Conservation (phyloP, 306 rosid species). For the Medicago ruthenica region DNA sequence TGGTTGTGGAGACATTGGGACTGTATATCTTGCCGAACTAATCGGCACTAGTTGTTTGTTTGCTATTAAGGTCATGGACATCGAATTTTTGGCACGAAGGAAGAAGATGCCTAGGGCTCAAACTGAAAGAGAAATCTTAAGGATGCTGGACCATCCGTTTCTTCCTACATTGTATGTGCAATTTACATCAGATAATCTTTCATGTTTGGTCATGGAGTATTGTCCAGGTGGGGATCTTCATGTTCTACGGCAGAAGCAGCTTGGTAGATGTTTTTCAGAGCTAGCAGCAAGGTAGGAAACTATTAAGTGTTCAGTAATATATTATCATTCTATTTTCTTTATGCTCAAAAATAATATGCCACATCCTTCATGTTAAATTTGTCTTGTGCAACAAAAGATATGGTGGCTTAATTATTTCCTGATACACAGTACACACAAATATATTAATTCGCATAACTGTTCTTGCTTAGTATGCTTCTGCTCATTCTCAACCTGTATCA, state of each 20-base stretch:
- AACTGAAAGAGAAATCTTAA: constrained; percentile 92
- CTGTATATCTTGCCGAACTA: constrained; percentile 93
- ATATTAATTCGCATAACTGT: constrained; percentile 7
- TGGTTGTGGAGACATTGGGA: constrained; percentile 98
- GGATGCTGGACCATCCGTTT: constrained; percentile 97
- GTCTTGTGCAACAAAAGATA: constrained; percentile 15
- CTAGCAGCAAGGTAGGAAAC: constrained; percentile 81
- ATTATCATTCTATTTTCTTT: constrained; percentile 21
- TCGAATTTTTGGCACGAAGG: constrained; percentile 85
- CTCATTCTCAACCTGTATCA: constrained; percentile 21
- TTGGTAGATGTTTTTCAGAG: constrained; percentile 75
- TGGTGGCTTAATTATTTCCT: constrained; percentile 22
- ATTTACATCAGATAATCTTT: constrained; percentile 87
- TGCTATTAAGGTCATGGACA: constrained; percentile 99
- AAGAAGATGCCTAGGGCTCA: constrained; percentile 98
- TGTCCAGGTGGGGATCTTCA: constrained; percentile 99
- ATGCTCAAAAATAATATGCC: constrained; percentile 18
- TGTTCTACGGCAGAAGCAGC: constrained; percentile 92
- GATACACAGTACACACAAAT: not conserved
- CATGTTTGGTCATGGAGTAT: constrained; percentile 97
- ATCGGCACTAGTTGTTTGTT: constrained; percentile 79
- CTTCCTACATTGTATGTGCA: constrained; percentile 93
- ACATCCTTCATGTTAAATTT: constrained; percentile 24
- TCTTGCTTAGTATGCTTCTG: constrained; percentile 32
- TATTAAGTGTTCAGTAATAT: constrained; percentile 22